Evolutionary conservation across 345 rosid genomes (phyloP).

Genomic region (Brassica juncea): DNA sequence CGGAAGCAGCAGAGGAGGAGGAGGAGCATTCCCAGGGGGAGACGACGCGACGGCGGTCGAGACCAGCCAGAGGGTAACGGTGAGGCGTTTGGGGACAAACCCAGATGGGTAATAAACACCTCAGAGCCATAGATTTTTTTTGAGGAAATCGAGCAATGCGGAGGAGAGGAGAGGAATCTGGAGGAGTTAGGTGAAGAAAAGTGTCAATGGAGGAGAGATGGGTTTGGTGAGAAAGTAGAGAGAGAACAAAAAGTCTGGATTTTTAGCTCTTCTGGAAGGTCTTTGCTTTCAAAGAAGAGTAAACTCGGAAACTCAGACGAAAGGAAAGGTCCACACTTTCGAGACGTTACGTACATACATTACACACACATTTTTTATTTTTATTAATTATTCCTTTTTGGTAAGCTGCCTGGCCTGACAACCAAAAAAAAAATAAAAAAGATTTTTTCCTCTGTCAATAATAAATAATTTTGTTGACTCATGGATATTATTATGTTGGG

Average conservation of each 20-base stretch:
- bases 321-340: constrained; percentile 38
- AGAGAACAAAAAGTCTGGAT: constrained; percentile 16
- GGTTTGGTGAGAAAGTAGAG: constrained; percentile 29
- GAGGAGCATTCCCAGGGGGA: constrained; percentile 52
- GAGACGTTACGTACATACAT: constrained; percentile 37
- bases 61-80: constrained; percentile 41
- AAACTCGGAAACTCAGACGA: constrained; percentile 32
- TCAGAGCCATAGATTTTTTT: constrained; percentile 55
- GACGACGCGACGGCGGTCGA: constrained; percentile 29
- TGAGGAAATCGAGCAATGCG: constrained; percentile 19
- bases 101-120: constrained; percentile 53
- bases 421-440: not conserved
- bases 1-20: constrained; percentile 41
- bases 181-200: constrained; percentile 35
- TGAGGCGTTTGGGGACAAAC: constrained; percentile 46
- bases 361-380: constrained; percentile 9
- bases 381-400: not conserved
- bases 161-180: not conserved
- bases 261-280: constrained; percentile 12
- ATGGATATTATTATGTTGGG: not conserved
- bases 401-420: constrained; percentile 1
- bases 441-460: constrained; percentile 15
- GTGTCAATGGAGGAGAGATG: constrained; percentile 3
- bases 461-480: constrained; percentile 9
- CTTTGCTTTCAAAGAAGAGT: constrained; percentile 16